phyloP scores from a whole-genome alignment of 306 rosid genomes.

The Alnus glutinosa region DNA sequence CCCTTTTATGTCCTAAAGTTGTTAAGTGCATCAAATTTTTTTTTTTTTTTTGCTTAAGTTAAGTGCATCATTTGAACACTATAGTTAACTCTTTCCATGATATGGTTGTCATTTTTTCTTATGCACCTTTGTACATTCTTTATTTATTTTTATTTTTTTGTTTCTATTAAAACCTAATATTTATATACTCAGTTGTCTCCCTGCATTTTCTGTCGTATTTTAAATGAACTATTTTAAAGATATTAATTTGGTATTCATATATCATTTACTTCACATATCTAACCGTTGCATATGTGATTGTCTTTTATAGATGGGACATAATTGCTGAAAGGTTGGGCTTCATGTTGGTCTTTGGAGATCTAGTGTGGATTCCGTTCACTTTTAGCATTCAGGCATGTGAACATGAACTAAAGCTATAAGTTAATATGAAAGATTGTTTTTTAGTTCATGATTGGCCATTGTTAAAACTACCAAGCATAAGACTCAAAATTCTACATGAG shows the following conservation, averaged over 20 bases:
- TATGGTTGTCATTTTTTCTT: background rate
- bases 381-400: slow-evolving; percentile 82
- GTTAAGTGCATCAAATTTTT: background rate
- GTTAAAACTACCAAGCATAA: background rate
- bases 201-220: no score
- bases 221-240: background rate
- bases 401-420: slow-evolving; percentile 13
- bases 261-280: background rate
- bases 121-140: background rate
- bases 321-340: slow-evolving; percentile 95
- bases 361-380: slow-evolving; percentile 97
- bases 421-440: slow-evolving; percentile 1
- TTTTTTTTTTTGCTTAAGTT: background rate
- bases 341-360: slow-evolving; percentile 97
- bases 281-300: background rate
- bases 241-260: background rate
- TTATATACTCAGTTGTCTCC: no score
- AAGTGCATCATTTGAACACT: background rate
- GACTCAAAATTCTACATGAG: background rate
- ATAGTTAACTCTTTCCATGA: background rate
- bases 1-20: background rate
- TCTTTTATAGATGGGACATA: slow-evolving; percentile 84
- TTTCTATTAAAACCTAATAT: background rate
- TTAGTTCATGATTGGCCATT: background rate
- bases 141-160: background rate